Conservation (phyloP, 495 filamentous ascomycete species). For the Oleoguttula mirabilis region DNA sequence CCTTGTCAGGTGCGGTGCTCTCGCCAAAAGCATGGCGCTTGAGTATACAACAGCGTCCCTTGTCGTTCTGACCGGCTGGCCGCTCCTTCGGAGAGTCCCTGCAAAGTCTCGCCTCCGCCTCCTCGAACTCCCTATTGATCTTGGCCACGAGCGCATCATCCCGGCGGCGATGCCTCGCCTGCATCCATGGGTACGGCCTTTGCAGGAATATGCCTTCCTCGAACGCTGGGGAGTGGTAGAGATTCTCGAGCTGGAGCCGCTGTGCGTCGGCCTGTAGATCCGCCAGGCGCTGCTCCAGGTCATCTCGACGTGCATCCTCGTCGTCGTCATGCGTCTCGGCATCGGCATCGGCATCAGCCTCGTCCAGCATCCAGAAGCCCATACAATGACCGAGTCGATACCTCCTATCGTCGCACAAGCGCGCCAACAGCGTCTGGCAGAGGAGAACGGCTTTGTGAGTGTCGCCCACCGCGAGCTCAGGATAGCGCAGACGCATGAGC, state of each 20-base stretch:
- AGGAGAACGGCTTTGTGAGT: constrained; percentile 15
- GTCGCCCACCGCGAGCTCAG: constrained; percentile 21
- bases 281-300: background rate
- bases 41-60: no score
- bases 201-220: constrained; percentile 7
- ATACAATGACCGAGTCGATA: constrained; percentile 10
- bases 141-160: constrained; percentile 1
- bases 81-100: background rate
- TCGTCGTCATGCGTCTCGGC: background rate
- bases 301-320: background rate
- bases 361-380: constrained; percentile 20
- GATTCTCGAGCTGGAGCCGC: background rate
- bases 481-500: constrained; percentile 12
- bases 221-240: background rate
- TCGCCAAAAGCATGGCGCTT: no score
- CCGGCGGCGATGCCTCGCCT: background rate
- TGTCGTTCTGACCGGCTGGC: no score
- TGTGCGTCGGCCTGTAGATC: background rate
- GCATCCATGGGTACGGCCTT: constrained; percentile 17
- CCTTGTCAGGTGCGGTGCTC: no score
- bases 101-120: no score
- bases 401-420: background rate
- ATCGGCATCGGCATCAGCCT: background rate
- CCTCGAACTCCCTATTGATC: constrained; percentile 13
- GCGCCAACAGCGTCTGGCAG: background rate